These are phyloP conservation scores for Pelargonium myrrhifolium DNA, from an alignment of 441 rosid genomes.

Conservation along the genomic window DNA sequence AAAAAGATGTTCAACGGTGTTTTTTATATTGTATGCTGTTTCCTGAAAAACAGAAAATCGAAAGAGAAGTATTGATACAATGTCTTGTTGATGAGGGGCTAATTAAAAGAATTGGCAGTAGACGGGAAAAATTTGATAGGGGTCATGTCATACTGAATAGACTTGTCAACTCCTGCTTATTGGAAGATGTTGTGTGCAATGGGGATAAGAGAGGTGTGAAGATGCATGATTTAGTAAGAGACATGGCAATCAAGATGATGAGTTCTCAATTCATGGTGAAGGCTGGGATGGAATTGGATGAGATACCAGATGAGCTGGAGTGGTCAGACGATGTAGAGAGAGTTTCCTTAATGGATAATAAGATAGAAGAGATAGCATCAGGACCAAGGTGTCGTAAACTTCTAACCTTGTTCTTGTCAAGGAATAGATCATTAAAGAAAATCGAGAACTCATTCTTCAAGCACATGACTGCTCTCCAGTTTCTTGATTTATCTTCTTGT, in stretches of 20 bases:
- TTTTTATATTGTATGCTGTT: constrained; percentile 20
- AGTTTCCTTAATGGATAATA: constrained; percentile 9
- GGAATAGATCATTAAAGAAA: not conserved
- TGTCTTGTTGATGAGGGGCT: constrained; percentile 18
- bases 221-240: no score
- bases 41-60: constrained; percentile 14
- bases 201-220: no score
- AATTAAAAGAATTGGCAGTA: no score
- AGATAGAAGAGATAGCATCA: constrained; percentile 5
- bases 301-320: constrained; percentile 7
- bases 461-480: not conserved
- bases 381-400: constrained; percentile 18
- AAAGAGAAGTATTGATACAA: constrained; percentile 10
- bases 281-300: not conserved
- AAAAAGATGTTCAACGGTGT: constrained; percentile 6
- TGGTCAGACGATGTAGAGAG: constrained; percentile 22
- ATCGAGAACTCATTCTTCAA: not conserved
- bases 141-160: constrained; percentile 18
- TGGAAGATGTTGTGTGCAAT: no score
- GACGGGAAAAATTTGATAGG: constrained; percentile 7
- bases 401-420: constrained; percentile 16
- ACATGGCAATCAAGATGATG: constrained; percentile 20
- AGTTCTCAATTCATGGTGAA: constrained; percentile 16
- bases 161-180: constrained; percentile 15
- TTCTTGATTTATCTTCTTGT: not conserved